phyloP scores from a whole-genome alignment of 2,329 filamentous ascomycete genomes.

The Graphiopsis chlorocephala region DNA sequence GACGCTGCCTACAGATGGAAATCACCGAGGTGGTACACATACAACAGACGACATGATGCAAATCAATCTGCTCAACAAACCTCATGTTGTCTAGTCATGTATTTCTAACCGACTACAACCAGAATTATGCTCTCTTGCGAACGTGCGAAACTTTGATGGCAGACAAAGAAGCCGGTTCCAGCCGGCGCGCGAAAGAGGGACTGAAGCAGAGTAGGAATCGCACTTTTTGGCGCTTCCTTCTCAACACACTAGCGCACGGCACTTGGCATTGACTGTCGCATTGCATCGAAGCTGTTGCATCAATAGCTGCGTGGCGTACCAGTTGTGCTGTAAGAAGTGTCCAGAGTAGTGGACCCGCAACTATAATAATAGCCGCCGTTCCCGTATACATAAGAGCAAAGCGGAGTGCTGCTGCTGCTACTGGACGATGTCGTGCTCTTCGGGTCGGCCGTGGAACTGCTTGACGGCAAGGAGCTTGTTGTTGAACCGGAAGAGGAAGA shows the following conservation, averaged over 20 bases:
- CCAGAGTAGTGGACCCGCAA: not conserved
- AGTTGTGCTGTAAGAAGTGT: not conserved
- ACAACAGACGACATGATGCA: not conserved
- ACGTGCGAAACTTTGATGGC: not conserved
- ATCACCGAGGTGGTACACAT: not conserved
- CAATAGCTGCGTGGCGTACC: not conserved
- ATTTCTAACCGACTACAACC: not conserved
- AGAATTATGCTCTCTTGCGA: not conserved
- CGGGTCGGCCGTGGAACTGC: not conserved
- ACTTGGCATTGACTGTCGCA: not conserved
- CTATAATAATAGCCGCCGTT: not conserved
- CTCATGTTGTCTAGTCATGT: not conserved
- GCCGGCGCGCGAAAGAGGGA: not conserved
- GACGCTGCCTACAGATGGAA: not conserved
- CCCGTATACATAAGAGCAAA: not conserved
- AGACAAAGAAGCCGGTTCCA: not conserved
- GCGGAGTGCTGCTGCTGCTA: not conserved
- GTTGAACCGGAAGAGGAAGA: not conserved
- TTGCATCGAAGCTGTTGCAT: not conserved
- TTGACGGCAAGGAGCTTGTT: not conserved
- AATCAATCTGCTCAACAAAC: not conserved
- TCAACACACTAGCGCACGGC: not conserved
- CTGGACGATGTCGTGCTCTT: not conserved
- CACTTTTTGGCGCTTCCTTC: not conserved
- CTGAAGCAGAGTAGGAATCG: not conserved